These are phyloP conservation scores for Pseudozyma flocculosa DNA, from an alignment of 1,284 basidiomycete species.

Conservation along the genomic window DNA sequence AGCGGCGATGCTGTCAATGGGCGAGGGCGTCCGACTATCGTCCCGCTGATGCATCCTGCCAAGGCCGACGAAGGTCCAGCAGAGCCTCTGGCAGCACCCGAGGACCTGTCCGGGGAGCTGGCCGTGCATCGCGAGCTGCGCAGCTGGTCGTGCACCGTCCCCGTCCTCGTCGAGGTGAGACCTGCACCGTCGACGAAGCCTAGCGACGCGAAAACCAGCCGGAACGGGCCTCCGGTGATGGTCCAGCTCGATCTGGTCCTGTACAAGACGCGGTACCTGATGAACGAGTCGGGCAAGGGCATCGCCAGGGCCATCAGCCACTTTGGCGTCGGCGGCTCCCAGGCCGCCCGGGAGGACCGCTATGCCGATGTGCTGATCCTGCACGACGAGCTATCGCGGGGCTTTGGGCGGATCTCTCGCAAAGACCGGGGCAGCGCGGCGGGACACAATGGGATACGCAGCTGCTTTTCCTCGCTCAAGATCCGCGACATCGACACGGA, in stretches of 20 bases:
- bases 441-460: slow-evolving; percentile 25
- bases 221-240: no score
- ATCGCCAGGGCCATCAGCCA: slow-evolving; percentile 5
- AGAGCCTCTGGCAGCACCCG: no score
- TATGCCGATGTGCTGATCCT: slow-evolving; percentile 12
- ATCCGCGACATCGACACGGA: background rate
- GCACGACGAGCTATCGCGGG: slow-evolving; percentile 25
- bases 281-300: slow-evolving; percentile 24
- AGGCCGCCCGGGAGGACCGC: background rate
- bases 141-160: no score
- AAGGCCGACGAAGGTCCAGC: no score
- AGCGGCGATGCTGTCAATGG: no score
- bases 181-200: slow-evolving; percentile 3
- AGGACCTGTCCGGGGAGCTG: no score
- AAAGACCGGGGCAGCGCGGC: slow-evolving; percentile 11
- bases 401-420: slow-evolving; percentile 9
- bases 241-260: slow-evolving; percentile 8
- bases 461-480: slow-evolving; percentile 10
- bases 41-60: slow-evolving; percentile 6
- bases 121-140: no score
- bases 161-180: no score
- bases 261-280: slow-evolving; percentile 19
- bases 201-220: no score
- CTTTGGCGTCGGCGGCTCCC: background rate
- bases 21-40: no score